Evolutionary conservation across 1,139 yeast genomes (phyloP), one percentile per base, ranked within the genome.

Genomic region (Yamadazyma membranifaciens): DNA sequence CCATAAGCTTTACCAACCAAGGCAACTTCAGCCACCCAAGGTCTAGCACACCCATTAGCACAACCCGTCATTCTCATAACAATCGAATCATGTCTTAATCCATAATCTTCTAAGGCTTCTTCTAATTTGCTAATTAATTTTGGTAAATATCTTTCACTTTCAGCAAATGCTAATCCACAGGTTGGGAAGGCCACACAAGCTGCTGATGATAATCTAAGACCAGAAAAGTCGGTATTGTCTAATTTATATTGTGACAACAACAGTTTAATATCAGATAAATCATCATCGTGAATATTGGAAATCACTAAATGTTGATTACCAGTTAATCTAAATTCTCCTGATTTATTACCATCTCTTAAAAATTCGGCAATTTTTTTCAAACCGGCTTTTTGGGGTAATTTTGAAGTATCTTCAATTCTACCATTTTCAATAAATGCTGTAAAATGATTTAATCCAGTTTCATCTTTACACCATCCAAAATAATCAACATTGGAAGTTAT

Each of bases 51-150:
- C 51, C 98, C 98, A 63, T 92, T 92, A 43, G 98, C 97, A 76
- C 98, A 92, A 47, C 98, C 98, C 33, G 98, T 89, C 97, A 92
- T 91, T 70, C 98, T 82, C 96, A 92, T 87, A 26, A 89, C 96
- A 51, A 92, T 78, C 6, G 96, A 83, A 63, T 92, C 98, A 59
- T 89, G 96, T 61, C 96, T 85, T 54, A 92, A 77, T 6, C 98
- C 98, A 50, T 82, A 82, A 56, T 89, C 96, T 64, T 91, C 98
- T 47, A 92, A 73, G 6, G 89, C 81, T 11, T 71, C 79, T 65
- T 92, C 98, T 46, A 92, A 70, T 65, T 88, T 87, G 49, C 83
- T 66, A 51, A 92, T 80, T 54, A 92, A 76, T 42, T 75, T 81
- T 9, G 98, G 98, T 54, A 92, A 73, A 63, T 88, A 92, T 60